Conservation (phyloP, 176 grass and related monocot species). For the Secale cereale region DNA sequence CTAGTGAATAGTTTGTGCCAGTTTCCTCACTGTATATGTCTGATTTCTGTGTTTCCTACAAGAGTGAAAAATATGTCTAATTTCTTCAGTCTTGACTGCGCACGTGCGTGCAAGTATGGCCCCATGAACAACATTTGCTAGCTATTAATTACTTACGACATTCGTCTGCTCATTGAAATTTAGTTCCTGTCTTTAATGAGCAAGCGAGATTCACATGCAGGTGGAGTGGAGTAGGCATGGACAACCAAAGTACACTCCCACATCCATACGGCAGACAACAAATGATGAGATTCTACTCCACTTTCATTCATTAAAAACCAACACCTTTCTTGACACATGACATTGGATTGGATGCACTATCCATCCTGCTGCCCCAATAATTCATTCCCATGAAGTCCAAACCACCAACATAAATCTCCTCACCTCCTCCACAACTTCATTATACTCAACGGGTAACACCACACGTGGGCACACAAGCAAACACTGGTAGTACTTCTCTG, state of each 20-base stretch:
- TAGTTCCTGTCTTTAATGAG: not conserved
- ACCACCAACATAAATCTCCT: not conserved
- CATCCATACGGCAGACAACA: conserved; percentile 14
- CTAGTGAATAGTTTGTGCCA: not conserved
- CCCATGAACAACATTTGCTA: not conserved
- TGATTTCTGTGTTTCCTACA: not conserved
- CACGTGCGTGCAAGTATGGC: not conserved
- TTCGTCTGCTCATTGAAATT: not conserved
- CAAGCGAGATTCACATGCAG: not conserved
- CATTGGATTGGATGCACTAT: conserved; percentile 13
- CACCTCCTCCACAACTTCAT: not conserved
- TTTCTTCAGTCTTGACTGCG: not conserved
- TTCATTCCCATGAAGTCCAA: not conserved
- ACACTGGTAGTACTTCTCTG: not conserved
- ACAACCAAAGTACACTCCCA: not conserved
- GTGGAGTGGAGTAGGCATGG: not conserved
- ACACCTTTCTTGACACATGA: conserved; percentile 4
- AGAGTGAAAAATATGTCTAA: not conserved
- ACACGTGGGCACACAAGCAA: not conserved
- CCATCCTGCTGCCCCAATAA: not conserved
- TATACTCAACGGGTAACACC: not conserved
- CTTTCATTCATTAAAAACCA: conserved; percentile 16
- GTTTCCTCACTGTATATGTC: not conserved
- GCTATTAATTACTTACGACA: not conserved
- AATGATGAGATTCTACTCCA: conserved; percentile 13